These are phyloP conservation scores for Fusarium equiseti DNA, from an alignment of 2,329 filamentous ascomycete genomes.

Conservation along the genomic window DNA sequence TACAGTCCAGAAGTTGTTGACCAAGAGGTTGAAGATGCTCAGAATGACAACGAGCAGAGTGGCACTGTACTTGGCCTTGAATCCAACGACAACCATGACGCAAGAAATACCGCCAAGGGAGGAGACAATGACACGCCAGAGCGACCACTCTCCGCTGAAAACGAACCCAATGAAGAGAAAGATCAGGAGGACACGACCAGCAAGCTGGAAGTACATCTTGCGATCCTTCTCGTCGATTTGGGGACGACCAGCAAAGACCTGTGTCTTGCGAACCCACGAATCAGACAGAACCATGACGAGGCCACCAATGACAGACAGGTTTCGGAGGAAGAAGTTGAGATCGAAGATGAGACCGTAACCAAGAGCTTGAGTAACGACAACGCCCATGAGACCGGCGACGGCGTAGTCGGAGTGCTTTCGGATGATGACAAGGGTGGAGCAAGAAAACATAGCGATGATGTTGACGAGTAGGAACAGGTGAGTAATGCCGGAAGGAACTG, in stretches of 20 bases:
- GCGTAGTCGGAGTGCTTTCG: conserved; percentile 95
- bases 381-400: conserved; percentile 87
- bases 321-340: conserved; percentile 99
- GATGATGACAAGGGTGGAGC: conserved; percentile 87
- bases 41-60: conserved; percentile 94
- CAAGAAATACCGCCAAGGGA: conserved; percentile 89
- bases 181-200: conserved; percentile 93
- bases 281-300: conserved; percentile 98
- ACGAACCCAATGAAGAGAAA: conserved; percentile 98
- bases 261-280: conserved; percentile 97
- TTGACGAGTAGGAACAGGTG: conserved; percentile 94
- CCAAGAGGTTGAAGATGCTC: conserved; percentile 94
- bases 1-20: conserved; percentile 99
- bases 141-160: conserved; percentile 91
- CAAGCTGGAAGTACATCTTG: conserved; percentile 99
- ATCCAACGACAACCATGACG: conserved; percentile 98
- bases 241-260: conserved; percentile 94
- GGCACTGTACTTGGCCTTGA: conserved; percentile 99
- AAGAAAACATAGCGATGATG: conserved; percentile 86
- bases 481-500: conserved; percentile 89
- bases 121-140: conserved; percentile 88
- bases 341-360: conserved; percentile 99
- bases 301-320: conserved; percentile 96
- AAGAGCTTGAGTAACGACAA: conserved; percentile 92
- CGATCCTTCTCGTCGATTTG: conserved; percentile 98